Percentiles rank a stretch among this genome's conserved stretches.
phyloP scores from a whole-genome alignment of 371 early-diverging fungal species.

The Lichtheimia corymbifera region DNA sequence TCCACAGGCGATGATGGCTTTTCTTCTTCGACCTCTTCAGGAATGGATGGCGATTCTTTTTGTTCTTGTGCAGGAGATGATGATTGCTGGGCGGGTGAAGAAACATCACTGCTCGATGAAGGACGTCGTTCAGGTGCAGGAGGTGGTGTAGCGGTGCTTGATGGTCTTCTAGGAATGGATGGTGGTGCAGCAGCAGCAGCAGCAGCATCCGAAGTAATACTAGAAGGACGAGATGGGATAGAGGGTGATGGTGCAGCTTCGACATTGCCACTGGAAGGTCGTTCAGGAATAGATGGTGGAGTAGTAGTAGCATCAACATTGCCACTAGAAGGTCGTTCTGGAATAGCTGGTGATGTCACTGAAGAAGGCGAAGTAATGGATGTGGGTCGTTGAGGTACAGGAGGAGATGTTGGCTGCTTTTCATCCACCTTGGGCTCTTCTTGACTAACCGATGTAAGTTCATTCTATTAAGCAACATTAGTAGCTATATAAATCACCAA shows the following conservation, averaged over 20 bases:
- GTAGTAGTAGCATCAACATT: neutral
- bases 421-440: too few relatives aligned
- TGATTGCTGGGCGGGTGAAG: conserved; percentile 3
- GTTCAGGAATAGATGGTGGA: neutral
- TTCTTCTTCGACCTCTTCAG: conserved; percentile 13
- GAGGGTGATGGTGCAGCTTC: neutral
- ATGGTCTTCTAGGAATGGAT: conserved; percentile 2
- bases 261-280: neutral
- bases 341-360: too few relatives aligned
- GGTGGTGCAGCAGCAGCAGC: neutral
- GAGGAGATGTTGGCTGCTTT: too few relatives aligned
- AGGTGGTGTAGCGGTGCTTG: conserved; percentile 2
- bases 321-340: neutral
- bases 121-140: neutral
- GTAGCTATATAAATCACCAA: too few relatives aligned
- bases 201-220: neutral
- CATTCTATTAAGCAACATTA: too few relatives aligned
- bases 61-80: conserved; percentile 1
- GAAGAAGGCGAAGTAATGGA: too few relatives aligned
- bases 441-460: too few relatives aligned
- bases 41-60: neutral
- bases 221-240: neutral
- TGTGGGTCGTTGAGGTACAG: too few relatives aligned
- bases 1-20: too few relatives aligned
- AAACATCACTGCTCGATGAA: neutral